A percentile compares a stretch with the other conserved stretches of the same genome.
Evolutionary conservation across 805 yeast species (phyloP).

Genomic region (Myxozyma neotropica): DNA sequence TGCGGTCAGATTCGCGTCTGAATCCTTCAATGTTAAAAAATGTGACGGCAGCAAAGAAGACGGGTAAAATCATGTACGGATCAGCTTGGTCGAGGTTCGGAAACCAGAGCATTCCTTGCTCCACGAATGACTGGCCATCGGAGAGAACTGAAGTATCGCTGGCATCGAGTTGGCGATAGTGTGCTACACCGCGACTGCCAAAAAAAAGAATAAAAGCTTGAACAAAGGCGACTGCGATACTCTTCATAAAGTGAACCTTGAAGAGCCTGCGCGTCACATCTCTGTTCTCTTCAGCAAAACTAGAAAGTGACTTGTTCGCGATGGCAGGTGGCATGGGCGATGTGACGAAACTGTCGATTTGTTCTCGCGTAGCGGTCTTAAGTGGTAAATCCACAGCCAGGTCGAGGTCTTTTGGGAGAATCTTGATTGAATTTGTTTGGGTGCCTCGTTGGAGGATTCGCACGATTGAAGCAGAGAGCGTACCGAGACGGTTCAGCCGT

Average conservation of each 20-base stretch:
- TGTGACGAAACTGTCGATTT: too few relatives aligned
- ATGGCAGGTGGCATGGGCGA: too few relatives aligned
- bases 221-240: constrained; percentile 14
- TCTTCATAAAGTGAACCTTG: constrained; percentile 5
- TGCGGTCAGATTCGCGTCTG: constrained; percentile 6
- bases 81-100: constrained; percentile 62
- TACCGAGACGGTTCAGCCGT: not conserved
- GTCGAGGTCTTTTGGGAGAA: constrained; percentile 10
- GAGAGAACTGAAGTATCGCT: constrained; percentile 4
- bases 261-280: not conserved
- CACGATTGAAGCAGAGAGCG: constrained; percentile 1
- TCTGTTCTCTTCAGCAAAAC: constrained; percentile 1
- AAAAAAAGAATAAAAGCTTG: constrained; percentile 21
- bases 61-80: constrained; percentile 66
- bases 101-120: constrained; percentile 59
- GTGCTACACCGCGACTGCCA: constrained; percentile 25
- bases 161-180: constrained; percentile 13
- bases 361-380: too few relatives aligned
- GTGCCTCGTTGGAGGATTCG: constrained; percentile 4
- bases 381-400: too few relatives aligned
- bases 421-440: not conserved
- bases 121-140: constrained; percentile 4
- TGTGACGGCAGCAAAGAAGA: constrained; percentile 68
- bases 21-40: constrained; percentile 60
- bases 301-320: too few relatives aligned